Evolutionary conservation across 2,329 filamentous ascomycete species (phyloP).

Genomic region (Clonostachys byssicola): DNA sequence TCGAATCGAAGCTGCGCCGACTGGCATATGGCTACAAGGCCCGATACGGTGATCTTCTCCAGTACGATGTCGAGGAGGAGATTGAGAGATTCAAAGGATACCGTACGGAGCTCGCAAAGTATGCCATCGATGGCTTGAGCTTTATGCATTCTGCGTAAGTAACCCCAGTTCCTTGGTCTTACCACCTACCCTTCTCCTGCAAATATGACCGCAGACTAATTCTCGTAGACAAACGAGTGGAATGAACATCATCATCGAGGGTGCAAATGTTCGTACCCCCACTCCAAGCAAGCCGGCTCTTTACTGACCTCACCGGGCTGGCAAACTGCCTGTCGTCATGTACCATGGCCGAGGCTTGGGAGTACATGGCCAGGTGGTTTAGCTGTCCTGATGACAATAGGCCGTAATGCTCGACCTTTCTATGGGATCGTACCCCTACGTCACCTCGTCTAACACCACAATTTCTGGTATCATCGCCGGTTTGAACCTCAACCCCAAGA

Average conservation of each 20-base stretch:
- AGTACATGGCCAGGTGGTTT: too few relatives aligned
- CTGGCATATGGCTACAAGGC: slow-evolving; percentile 59
- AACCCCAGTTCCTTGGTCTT: slow-evolving; percentile 5
- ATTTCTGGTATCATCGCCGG: slow-evolving; percentile 55
- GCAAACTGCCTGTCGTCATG: too few relatives aligned
- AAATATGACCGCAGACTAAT: neutral
- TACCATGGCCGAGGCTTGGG: too few relatives aligned
- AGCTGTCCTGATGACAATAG: slow-evolving; percentile 5
- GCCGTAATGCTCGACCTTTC: slow-evolving; percentile 60
- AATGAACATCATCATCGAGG: slow-evolving; percentile 62
- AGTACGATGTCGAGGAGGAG: slow-evolving; percentile 67
- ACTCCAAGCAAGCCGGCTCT: slow-evolving; percentile 3
- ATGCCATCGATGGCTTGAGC: slow-evolving; percentile 63
- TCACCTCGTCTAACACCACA: slow-evolving; percentile 42
- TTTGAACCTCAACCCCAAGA: slow-evolving; percentile 55
- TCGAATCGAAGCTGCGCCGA: slow-evolving; percentile 61
- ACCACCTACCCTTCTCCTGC: neutral
- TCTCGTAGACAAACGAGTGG: neutral
- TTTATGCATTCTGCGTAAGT: slow-evolving; percentile 60
- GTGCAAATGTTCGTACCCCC: slow-evolving; percentile 35
- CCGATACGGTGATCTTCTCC: slow-evolving; percentile 62
- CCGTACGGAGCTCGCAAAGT: slow-evolving; percentile 51
- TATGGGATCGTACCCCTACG: slow-evolving; percentile 15
- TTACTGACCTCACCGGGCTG: too few relatives aligned
- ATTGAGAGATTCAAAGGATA: slow-evolving; percentile 57